Percentiles rank a stretch among this genome's conserved stretches.
Evolutionary conservation across 768 basidiomycete species (phyloP).

Genomic region (Mycena pura): DNA sequence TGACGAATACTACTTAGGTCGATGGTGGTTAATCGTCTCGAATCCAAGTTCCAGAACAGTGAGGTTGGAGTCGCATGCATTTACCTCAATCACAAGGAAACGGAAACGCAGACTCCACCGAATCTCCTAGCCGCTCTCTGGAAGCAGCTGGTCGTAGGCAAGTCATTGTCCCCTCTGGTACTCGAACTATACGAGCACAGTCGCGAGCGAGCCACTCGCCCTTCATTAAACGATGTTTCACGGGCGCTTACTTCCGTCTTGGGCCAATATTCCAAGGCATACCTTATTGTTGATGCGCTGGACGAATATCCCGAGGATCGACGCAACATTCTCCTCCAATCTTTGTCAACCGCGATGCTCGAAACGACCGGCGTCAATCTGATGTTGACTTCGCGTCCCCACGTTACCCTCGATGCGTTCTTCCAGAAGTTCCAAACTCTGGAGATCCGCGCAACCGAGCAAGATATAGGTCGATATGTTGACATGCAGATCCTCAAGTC

Average conservation of each 20-base stretch:
- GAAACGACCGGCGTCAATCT: neutral
- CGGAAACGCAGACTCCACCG: neutral
- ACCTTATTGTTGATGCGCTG: constrained; percentile 6
- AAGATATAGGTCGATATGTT: neutral
- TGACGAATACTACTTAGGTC: constrained; percentile 1
- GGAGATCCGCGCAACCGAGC: neutral
- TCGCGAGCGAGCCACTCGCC: neutral
- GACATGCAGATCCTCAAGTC: neutral
- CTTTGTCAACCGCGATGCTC: neutral
- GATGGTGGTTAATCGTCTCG: constrained; percentile 1
- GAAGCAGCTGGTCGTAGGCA: neutral
- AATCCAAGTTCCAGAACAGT: neutral
- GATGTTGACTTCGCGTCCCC: constrained; percentile 8
- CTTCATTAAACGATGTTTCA: neutral
- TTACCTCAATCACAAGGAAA: constrained; percentile 9
- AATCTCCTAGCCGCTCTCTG: neutral
- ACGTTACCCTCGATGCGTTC: neutral
- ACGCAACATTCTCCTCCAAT: neutral
- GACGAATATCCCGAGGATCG: constrained; percentile 9
- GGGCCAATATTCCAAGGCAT: neutral
- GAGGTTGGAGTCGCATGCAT: neutral
- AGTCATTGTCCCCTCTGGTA: neutral
- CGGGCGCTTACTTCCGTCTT: neutral
- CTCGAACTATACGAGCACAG: neutral
- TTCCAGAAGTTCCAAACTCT: neutral